Percentiles rank a stretch among this genome's conserved stretches.
These are phyloP conservation scores for Boletus rex-veris DNA, from an alignment of 768 basidiomycete genomes.

Conservation along the genomic window DNA sequence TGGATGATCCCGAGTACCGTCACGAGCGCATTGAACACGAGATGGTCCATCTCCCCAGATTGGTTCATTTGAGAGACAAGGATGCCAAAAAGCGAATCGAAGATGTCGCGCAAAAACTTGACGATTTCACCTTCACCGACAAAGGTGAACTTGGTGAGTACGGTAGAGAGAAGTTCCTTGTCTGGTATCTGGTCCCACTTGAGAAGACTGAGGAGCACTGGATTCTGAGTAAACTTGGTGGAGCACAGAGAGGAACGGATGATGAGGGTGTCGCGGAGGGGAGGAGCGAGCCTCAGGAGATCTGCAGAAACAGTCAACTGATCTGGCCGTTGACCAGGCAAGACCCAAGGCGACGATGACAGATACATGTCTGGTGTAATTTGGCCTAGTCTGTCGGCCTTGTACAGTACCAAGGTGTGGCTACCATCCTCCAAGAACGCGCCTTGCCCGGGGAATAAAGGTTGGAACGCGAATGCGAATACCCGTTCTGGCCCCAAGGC, in stretches of 20 bases:
- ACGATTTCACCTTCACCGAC: slow-evolving; percentile 94
- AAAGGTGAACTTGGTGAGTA: slow-evolving; percentile 83
- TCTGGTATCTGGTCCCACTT: slow-evolving; percentile 75
- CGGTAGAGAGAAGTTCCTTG: slow-evolving; percentile 60
- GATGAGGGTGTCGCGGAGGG: slow-evolving; percentile 71
- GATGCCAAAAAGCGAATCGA: slow-evolving; percentile 90
- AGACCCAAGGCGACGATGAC: slow-evolving; percentile 57
- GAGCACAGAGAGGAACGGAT: slow-evolving; percentile 91
- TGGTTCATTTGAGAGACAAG: slow-evolving; percentile 73
- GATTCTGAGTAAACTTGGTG: slow-evolving; percentile 88
- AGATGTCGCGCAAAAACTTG: slow-evolving; percentile 86
- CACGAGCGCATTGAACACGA: slow-evolving; percentile 89
- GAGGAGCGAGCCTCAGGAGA: slow-evolving; percentile 60
- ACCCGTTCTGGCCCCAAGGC: slow-evolving; percentile 57
- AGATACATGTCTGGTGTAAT: slow-evolving; percentile 72
- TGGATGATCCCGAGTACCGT: slow-evolving; percentile 90
- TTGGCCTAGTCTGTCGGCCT: slow-evolving; percentile 65
- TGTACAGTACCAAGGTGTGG: slow-evolving; percentile 81
- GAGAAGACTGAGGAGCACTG: slow-evolving; percentile 73
- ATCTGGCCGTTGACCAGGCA: slow-evolving; percentile 56
- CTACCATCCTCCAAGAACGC: slow-evolving; percentile 88
- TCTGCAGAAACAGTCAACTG: slow-evolving; percentile 56
- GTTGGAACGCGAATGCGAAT: slow-evolving; percentile 92
- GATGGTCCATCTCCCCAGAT: slow-evolving; percentile 72
- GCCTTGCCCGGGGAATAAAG: slow-evolving; percentile 70